Conservation (phyloP, 2,329 filamentous ascomycete species). For the Pezicula carpinea region DNA sequence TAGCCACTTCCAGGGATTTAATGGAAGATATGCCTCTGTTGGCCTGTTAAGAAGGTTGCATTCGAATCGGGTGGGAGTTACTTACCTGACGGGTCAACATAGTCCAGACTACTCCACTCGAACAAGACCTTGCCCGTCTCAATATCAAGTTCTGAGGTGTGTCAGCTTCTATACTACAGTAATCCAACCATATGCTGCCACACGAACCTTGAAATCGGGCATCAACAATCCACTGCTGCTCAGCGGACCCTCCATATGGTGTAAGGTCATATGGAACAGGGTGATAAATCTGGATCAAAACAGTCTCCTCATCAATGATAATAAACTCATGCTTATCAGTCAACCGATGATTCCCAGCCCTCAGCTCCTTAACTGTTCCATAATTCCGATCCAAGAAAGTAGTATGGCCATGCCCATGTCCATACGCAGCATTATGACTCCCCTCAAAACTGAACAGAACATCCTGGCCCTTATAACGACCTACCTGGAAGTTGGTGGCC, state of each 20-base stretch:
- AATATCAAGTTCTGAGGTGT: constrained; percentile 19
- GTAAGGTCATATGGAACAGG: constrained; percentile 41
- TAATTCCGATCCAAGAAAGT: constrained; percentile 50
- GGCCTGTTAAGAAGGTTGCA: background rate
- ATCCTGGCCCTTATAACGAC: constrained; percentile 44
- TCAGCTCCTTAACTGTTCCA: constrained; percentile 47
- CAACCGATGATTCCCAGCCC: constrained; percentile 46
- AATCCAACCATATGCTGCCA: background rate
- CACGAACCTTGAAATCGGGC: constrained; percentile 45
- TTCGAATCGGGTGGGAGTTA: constrained; percentile 10
- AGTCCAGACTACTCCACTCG: constrained; percentile 54
- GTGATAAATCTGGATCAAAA: constrained; percentile 49
- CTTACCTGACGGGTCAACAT: constrained; percentile 39
- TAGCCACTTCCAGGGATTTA: constrained; percentile 36
- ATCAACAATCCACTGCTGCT: constrained; percentile 53
- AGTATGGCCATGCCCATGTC: constrained; percentile 49
- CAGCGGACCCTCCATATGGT: constrained; percentile 38
- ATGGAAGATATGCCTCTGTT: constrained; percentile 39
- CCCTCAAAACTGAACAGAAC: constrained; percentile 51
- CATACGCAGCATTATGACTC: constrained; percentile 44
- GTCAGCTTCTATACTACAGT: background rate
- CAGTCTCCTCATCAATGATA: constrained; percentile 47
- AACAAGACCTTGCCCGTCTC: constrained; percentile 51
- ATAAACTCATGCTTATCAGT: constrained; percentile 51
- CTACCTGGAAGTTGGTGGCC: constrained; percentile 46